Percentiles rank a stretch among this genome's conserved stretches.
Evolutionary conservation across 2,329 filamentous ascomycete genomes (phyloP).

Genomic region (Davidsoniella eucalypti): DNA sequence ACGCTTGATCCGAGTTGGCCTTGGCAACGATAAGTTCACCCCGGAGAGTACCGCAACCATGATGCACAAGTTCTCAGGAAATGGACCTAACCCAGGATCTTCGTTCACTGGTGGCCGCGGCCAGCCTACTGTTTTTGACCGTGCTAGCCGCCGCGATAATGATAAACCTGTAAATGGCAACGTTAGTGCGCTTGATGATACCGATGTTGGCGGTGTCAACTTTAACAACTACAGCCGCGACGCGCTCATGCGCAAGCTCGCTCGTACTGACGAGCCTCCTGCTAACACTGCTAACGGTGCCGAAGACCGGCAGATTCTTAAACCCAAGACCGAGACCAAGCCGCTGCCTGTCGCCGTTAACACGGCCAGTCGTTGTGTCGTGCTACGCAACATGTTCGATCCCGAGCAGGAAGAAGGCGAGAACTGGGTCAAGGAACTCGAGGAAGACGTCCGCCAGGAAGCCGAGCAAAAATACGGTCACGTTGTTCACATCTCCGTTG

Average conservation of each 20-base stretch:
- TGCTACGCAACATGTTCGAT: conserved; percentile 93
- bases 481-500: conserved; percentile 91
- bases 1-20: conserved; percentile 91
- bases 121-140: conserved; percentile 50
- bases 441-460: conserved; percentile 83
- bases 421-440: conserved; percentile 79
- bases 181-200: conserved; percentile 90
- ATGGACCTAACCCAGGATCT: conserved; percentile 48
- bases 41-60: conserved; percentile 89
- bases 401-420: conserved; percentile 79
- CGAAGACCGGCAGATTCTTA: conserved; percentile 55
- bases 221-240: conserved; percentile 99
- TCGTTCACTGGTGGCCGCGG: conserved; percentile 83
- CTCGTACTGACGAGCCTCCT: conserved; percentile 73
- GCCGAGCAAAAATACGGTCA: conserved; percentile 92
- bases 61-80: conserved; percentile 78
- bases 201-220: conserved; percentile 93
- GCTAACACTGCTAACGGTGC: conserved; percentile 32
- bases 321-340: conserved; percentile 65
- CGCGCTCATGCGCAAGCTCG: conserved; percentile 95
- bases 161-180: conserved; percentile 53
- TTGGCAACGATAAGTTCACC: conserved; percentile 99
- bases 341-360: conserved; percentile 72
- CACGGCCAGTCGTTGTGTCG: conserved; percentile 82
- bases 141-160: conserved; percentile 82